phyloP scores from a whole-genome alignment of 1,284 basidiomycete species.

The Ganoderma leucocontextum region DNA sequence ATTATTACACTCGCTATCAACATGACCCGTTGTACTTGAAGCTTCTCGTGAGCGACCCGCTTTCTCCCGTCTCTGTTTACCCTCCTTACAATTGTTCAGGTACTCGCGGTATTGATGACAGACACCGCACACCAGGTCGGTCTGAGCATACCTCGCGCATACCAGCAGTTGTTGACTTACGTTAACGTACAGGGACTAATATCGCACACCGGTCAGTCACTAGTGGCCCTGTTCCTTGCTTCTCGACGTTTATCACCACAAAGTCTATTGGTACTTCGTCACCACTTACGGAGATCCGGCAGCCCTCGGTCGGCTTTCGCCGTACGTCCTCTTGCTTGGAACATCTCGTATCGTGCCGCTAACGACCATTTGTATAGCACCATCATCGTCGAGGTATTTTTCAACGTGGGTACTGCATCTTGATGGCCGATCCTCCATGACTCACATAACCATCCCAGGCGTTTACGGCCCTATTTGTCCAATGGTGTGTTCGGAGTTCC shows the following conservation, averaged over 20 bases:
- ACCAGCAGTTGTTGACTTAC: background rate
- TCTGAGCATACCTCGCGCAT: background rate
- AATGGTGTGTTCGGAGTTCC: slow-evolving; percentile 48
- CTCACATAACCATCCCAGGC: slow-evolving; percentile 44
- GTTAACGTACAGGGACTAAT: slow-evolving; percentile 50
- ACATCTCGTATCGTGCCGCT: background rate
- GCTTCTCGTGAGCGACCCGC: slow-evolving; percentile 44
- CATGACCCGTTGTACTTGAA: slow-evolving; percentile 61
- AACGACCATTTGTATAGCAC: slow-evolving; percentile 45
- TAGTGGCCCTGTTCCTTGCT: background rate
- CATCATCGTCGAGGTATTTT: slow-evolving; percentile 60
- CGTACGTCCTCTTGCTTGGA: background rate
- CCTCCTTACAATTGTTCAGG: slow-evolving; percentile 47
- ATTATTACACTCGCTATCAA: slow-evolving; percentile 60
- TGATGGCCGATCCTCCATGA: slow-evolving; percentile 1
- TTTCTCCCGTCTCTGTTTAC: slow-evolving; percentile 17
- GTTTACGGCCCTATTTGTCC: slow-evolving; percentile 59
- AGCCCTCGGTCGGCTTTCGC: slow-evolving; percentile 38
- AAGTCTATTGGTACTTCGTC: slow-evolving; percentile 63
- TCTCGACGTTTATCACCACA: background rate
- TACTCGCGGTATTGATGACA: slow-evolving; percentile 53
- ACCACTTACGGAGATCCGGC: slow-evolving; percentile 51
- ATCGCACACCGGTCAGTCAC: slow-evolving; percentile 54
- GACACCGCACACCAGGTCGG: slow-evolving; percentile 55
- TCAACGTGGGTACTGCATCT: slow-evolving; percentile 49